A percentile compares a stretch with the other conserved stretches of the same genome.
Evolutionary conservation across 2,329 filamentous ascomycete species (phyloP).

Genomic region (Verticillium dahliae): DNA sequence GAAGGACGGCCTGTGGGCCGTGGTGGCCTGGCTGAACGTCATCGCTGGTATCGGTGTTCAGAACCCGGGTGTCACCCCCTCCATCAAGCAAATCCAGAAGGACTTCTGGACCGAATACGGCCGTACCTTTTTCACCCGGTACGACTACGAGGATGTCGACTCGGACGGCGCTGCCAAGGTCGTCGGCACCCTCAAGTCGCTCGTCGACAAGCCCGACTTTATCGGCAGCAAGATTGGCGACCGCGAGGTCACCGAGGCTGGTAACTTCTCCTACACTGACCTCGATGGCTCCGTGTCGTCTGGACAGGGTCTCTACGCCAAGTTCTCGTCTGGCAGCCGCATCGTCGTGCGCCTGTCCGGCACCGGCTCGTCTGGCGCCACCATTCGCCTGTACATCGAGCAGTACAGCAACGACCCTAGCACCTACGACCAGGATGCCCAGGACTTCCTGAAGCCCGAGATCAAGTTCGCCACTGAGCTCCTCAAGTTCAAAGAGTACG

Average conservation of each 20-base stretch:
- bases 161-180: constrained; percentile 87
- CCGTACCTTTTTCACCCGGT: constrained; percentile 97
- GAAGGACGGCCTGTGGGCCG: constrained; percentile 97
- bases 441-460: constrained; percentile 89
- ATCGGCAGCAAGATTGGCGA: constrained; percentile 71
- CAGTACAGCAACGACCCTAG: constrained; percentile 80
- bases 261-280: constrained; percentile 97
- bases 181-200: constrained; percentile 69
- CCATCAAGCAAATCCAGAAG: constrained; percentile 91
- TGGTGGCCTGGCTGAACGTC: constrained; percentile 98
- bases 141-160: constrained; percentile 96
- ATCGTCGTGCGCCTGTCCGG: constrained; percentile 93
- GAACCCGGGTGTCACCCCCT: constrained; percentile 72
- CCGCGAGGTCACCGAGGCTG: constrained; percentile 80
- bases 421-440: constrained; percentile 75
- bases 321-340: constrained; percentile 89
- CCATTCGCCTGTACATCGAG: constrained; percentile 95
- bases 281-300: constrained; percentile 94
- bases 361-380: constrained; percentile 90
- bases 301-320: constrained; percentile 92
- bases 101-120: constrained; percentile 97
- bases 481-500: constrained; percentile 87
- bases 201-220: constrained; percentile 69
- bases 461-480: constrained; percentile 79
- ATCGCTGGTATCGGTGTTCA: constrained; percentile 88